Evolutionary conservation across 768 basidiomycete species (phyloP).

Genomic region (Kwoniella shandongensis): DNA sequence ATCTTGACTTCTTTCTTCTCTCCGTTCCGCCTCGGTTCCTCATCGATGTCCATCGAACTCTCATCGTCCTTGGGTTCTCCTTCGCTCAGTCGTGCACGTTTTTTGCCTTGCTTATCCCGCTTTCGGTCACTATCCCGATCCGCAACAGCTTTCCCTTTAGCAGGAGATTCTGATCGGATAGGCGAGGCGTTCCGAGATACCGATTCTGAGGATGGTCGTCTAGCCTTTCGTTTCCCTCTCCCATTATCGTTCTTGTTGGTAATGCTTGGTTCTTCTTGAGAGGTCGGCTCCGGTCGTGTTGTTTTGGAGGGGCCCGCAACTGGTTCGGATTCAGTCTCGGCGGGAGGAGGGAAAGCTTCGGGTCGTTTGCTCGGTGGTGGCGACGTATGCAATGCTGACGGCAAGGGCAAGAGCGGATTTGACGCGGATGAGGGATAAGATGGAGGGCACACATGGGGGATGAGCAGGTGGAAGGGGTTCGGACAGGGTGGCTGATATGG

Average conservation of each 20-base stretch:
- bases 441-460: slow-evolving; percentile 40
- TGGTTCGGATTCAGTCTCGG: slow-evolving; percentile 4
- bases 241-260: not conserved
- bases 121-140: slow-evolving; percentile 10
- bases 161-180: slow-evolving; percentile 15
- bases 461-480: slow-evolving; percentile 47
- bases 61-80: not conserved
- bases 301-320: slow-evolving; percentile 27
- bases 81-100: slow-evolving; percentile 4
- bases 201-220: slow-evolving; percentile 9
- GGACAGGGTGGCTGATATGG: slow-evolving; percentile 38
- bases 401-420: slow-evolving; percentile 33
- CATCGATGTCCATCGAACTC: slow-evolving; percentile 18
- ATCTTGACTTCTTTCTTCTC: slow-evolving; percentile 17
- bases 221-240: slow-evolving; percentile 24
- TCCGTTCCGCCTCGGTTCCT: slow-evolving; percentile 11
- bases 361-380: slow-evolving; percentile 29
- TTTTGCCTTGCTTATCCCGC: slow-evolving; percentile 1
- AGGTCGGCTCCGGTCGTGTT: slow-evolving; percentile 4
- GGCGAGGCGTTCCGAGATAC: slow-evolving; percentile 17
- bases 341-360: slow-evolving; percentile 33
- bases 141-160: slow-evolving; percentile 1
- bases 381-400: slow-evolving; percentile 16
- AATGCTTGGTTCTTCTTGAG: not conserved
- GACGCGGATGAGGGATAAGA: slow-evolving; percentile 31